Evolutionary conservation across 768 basidiomycete species (phyloP).

Genomic region (Lentinula boryana): DNA sequence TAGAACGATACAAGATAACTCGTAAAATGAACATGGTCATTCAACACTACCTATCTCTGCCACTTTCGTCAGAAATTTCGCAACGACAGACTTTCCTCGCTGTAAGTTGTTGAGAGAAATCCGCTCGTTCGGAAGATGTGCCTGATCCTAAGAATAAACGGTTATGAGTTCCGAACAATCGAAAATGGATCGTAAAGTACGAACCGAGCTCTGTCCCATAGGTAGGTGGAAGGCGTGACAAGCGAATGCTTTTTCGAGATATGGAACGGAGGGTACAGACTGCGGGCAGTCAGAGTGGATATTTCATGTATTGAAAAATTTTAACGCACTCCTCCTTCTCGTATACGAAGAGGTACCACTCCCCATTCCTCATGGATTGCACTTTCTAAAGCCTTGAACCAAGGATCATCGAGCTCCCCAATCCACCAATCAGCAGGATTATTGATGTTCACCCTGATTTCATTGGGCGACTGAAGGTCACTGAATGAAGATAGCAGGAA

Average conservation of each 20-base stretch:
- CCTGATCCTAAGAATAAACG: constrained; percentile 58
- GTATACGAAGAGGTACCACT: constrained; percentile 75
- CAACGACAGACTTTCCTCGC: constrained; percentile 70
- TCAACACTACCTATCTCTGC: constrained; percentile 18
- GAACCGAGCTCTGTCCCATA: constrained; percentile 84
- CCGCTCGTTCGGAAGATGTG: constrained; percentile 90
- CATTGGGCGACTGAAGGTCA: constrained; percentile 60
- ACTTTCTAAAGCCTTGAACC: constrained; percentile 81
- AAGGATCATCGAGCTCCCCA: constrained; percentile 76
- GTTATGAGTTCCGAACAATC: constrained; percentile 5
- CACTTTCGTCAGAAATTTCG: constrained; percentile 61
- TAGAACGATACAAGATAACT: background rate
- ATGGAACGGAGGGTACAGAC: constrained; percentile 94
- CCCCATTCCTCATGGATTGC: constrained; percentile 89
- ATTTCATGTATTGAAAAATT: background rate
- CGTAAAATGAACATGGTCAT: too few relatives aligned
- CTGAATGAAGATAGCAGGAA: constrained; percentile 58
- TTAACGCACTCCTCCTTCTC: constrained; percentile 83
- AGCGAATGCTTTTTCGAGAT: constrained; percentile 84
- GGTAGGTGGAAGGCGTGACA: constrained; percentile 92
- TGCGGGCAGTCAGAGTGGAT: constrained; percentile 22
- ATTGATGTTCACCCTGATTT: constrained; percentile 64
- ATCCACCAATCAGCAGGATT: constrained; percentile 97
- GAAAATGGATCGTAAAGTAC: constrained; percentile 16
- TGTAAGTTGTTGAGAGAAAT: constrained; percentile 80